phyloP scores from a whole-genome alignment of 225 moss, liverwort and hornwort genomes.

The Asterella californica region DNA sequence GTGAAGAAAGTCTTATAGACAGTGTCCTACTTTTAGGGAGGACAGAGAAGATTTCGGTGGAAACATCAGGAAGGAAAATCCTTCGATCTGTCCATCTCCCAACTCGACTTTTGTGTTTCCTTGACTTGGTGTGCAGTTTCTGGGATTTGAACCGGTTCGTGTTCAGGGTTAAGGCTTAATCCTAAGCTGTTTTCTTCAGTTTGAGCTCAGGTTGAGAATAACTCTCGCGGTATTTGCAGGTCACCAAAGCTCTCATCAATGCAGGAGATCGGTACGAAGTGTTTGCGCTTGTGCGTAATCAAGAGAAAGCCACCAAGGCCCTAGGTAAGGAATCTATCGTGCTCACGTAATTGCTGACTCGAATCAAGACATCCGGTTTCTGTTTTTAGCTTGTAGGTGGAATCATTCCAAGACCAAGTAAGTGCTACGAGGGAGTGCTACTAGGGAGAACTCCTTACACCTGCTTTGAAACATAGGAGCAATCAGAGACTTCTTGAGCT shows the following conservation, averaged over 20 bases:
- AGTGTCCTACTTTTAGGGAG: not conserved
- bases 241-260: slow-evolving; percentile 64
- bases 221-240: slow-evolving; percentile 43
- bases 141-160: not conserved
- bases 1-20: not conserved
- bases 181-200: not conserved
- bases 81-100: not conserved
- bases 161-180: not conserved
- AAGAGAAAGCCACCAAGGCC: slow-evolving; percentile 70
- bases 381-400: too few species aligned
- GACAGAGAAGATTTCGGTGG: not conserved
- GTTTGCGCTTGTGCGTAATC: slow-evolving; percentile 64
- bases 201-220: not conserved
- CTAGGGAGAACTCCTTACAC: too few species aligned
- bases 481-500: too few species aligned
- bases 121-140: not conserved
- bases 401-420: too few species aligned
- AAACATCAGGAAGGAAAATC: not conserved
- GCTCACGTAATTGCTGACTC: not conserved
- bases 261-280: slow-evolving; percentile 60
- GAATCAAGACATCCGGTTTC: too few species aligned
- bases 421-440: too few species aligned
- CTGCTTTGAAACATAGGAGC: too few species aligned
- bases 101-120: not conserved
- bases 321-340: slow-evolving; percentile 47